Conservation (phyloP, 441 rosid genomes). For the Erodium chrysanthum region DNA sequence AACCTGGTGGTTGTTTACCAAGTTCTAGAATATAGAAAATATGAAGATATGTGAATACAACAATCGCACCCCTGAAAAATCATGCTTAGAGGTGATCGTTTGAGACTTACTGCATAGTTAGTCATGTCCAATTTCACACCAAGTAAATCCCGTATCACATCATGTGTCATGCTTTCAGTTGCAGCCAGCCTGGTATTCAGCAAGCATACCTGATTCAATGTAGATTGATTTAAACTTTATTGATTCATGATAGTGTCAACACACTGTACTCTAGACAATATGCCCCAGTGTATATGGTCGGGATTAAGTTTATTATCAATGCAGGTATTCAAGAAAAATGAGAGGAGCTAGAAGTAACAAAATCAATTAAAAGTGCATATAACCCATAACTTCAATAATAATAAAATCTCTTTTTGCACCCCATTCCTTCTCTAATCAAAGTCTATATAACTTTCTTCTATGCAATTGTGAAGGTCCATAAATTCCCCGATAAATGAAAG, state of each 20-base stretch:
- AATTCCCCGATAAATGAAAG: not conserved
- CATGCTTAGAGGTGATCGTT: slow-evolving; percentile 12
- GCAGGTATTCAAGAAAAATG: not conserved
- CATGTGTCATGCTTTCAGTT: slow-evolving; percentile 96
- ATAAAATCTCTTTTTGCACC: not conserved
- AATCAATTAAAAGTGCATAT: not conserved
- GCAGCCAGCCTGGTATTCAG: slow-evolving; percentile 78
- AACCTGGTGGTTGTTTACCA: slow-evolving; percentile 67
- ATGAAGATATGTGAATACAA: slow-evolving; percentile 14
- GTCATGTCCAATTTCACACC: slow-evolving; percentile 83
- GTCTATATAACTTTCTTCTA: not conserved
- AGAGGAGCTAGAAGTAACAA: not conserved
- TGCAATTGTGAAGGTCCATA: slow-evolving; percentile 4
- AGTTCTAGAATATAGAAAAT: slow-evolving; percentile 38
- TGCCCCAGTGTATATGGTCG: not conserved
- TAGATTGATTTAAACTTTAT: slow-evolving; percentile 11
- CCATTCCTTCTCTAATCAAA: not conserved
- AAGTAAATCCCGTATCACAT: slow-evolving; percentile 86
- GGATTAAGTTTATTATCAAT: not conserved
- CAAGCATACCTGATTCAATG: slow-evolving; percentile 49
- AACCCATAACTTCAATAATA: not conserved
- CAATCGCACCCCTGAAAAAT: slow-evolving; percentile 13
- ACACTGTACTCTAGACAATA: slow-evolving; percentile 1
- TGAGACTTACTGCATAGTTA: slow-evolving; percentile 64
- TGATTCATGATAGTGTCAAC: not conserved